A percentile compares a stretch with the other conserved stretches of the same genome.
These are phyloP conservation scores for Phanerochaete carnosa DNA, from an alignment of 768 basidiomycete genomes.

Conservation along the genomic window DNA sequence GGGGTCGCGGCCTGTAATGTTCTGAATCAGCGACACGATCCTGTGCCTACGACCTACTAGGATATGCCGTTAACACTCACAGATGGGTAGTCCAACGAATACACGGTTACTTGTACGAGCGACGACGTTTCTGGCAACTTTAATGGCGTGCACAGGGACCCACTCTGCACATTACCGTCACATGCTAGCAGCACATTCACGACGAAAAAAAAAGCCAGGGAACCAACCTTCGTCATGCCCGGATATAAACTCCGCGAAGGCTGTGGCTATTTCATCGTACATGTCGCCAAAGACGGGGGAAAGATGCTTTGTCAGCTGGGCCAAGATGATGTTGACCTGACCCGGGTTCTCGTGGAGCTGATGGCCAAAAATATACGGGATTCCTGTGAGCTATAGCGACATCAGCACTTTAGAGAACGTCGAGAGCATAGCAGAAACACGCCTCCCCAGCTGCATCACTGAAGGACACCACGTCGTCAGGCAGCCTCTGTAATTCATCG, in stretches of 20 bases:
- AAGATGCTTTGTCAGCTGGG: conserved; percentile 5
- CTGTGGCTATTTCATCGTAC: conserved; percentile 16
- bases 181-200: not conserved
- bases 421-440: not conserved
- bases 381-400: not conserved
- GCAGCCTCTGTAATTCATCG: conserved; percentile 47
- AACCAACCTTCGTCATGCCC: conserved; percentile 6
- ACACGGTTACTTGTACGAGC: conserved; percentile 40
- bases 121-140: conserved; percentile 30
- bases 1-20: conserved; percentile 34
- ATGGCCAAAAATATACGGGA: conserved; percentile 3
- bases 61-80: conserved; percentile 20
- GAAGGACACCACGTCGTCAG: conserved; percentile 43
- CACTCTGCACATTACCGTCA: conserved; percentile 1
- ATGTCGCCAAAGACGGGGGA: conserved; percentile 16
- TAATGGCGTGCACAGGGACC: not conserved
- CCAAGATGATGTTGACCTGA: conserved; percentile 6
- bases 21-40: not conserved
- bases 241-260: conserved; percentile 20
- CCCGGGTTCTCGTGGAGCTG: not conserved
- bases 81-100: conserved; percentile 48
- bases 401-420: not conserved
- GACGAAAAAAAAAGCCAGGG: too few relatives aligned
- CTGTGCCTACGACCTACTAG: too few relatives aligned
- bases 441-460: conserved; percentile 39